These are phyloP conservation scores for Mallotus japonicus DNA, from an alignment of 441 rosid genomes.

Conservation along the genomic window DNA sequence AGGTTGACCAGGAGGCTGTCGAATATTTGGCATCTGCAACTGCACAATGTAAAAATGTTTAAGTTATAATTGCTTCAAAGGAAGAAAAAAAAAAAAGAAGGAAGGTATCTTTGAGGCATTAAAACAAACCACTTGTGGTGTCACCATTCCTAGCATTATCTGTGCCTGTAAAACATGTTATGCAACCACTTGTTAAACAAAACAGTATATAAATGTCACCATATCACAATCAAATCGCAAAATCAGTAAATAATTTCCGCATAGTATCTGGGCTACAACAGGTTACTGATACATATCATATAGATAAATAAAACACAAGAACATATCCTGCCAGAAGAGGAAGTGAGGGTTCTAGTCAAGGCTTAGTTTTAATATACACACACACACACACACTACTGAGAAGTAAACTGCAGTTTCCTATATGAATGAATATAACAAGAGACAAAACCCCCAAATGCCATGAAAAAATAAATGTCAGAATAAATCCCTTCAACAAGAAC, in stretches of 20 bases:
- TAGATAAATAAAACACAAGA: constrained; percentile 3
- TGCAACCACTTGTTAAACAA: constrained; percentile 8
- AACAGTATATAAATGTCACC: not conserved
- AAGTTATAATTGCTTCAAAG: constrained; percentile 12
- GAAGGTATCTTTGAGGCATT: constrained; percentile 21
- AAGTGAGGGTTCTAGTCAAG: not conserved
- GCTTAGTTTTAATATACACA: not conserved
- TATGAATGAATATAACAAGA: not conserved
- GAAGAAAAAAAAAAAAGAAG: constrained; percentile 11
- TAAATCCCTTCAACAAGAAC: not conserved
- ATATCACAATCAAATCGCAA: not conserved
- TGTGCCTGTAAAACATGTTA: constrained; percentile 58
- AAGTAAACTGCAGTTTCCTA: not conserved
- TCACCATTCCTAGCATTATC: constrained; percentile 82
- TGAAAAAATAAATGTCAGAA: not conserved
- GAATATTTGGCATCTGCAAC: constrained; percentile 69
- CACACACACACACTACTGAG: too few relatives aligned
- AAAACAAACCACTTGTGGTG: constrained; percentile 77
- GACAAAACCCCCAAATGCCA: not conserved
- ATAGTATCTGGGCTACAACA: not conserved
- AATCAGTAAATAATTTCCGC: not conserved
- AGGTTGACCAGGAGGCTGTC: constrained; percentile 54
- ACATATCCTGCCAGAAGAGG: not conserved
- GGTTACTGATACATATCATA: not conserved
- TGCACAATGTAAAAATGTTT: constrained; percentile 37